These are phyloP conservation scores for Colletotrichum gigasporum DNA, from an alignment of 2,329 filamentous ascomycete genomes.

Conservation along the genomic window DNA sequence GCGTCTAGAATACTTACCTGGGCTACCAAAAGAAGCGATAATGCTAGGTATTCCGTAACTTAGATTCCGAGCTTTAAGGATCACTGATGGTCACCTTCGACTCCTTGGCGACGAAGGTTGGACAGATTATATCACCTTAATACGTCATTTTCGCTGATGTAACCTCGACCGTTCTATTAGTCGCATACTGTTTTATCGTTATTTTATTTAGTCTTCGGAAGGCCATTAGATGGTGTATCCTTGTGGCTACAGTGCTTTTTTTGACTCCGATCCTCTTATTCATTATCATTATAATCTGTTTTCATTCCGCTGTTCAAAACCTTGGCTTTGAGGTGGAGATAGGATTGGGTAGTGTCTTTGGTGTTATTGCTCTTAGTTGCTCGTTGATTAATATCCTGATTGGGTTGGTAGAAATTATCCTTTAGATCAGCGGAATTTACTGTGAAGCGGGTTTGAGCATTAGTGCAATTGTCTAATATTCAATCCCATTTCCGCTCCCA, in stretches of 20 bases:
- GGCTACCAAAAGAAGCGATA: background rate
- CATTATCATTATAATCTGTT: background rate
- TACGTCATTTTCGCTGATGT: background rate
- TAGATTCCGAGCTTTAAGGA: background rate
- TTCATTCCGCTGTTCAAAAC: background rate
- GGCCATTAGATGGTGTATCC: background rate
- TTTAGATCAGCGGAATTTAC: too few relatives aligned
- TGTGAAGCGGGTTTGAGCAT: slow-evolving; percentile 15
- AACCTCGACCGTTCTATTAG: background rate
- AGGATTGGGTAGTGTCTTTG: background rate
- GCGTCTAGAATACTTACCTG: background rate
- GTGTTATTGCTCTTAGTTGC: background rate
- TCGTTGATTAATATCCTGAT: background rate
- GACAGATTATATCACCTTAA: background rate
- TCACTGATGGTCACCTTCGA: background rate
- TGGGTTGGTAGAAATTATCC: background rate
- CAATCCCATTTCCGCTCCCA: slow-evolving; percentile 18
- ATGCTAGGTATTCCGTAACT: background rate
- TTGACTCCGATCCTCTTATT: background rate
- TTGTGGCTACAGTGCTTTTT: background rate
- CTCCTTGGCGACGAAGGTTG: background rate
- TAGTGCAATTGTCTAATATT: slow-evolving; percentile 5
- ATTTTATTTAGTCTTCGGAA: background rate
- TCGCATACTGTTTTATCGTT: background rate
- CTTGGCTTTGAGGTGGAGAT: background rate